Percentiles rank a stretch among this genome's conserved stretches.
These are phyloP conservation scores for Amanita inopinata DNA, from an alignment of 768 basidiomycete species.

Conservation along the genomic window DNA sequence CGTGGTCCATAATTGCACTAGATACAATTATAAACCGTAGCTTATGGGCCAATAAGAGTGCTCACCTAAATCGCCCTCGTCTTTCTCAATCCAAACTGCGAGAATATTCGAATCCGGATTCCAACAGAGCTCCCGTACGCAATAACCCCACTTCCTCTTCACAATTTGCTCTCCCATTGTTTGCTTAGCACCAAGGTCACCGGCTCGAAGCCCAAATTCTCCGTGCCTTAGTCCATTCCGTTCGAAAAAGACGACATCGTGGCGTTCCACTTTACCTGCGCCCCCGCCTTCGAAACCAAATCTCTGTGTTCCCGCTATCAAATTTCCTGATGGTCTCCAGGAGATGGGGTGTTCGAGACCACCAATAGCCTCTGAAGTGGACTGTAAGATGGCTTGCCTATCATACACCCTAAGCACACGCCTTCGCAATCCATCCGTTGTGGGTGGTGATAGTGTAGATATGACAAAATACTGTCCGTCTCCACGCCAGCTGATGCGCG, in stretches of 20 bases:
- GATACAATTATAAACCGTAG: slow-evolving; percentile 9
- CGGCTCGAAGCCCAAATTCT: slow-evolving; percentile 59
- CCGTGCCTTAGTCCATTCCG: slow-evolving; percentile 89
- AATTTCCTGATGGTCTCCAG: slow-evolving; percentile 85
- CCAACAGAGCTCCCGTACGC: slow-evolving; percentile 73
- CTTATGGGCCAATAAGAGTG: slow-evolving; percentile 8
- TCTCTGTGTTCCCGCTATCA: slow-evolving; percentile 75
- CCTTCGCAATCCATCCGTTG: slow-evolving; percentile 25
- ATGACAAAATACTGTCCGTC: slow-evolving; percentile 87
- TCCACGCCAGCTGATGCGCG: slow-evolving; percentile 87
- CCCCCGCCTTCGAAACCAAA: slow-evolving; percentile 73
- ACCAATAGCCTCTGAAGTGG: slow-evolving; percentile 75
- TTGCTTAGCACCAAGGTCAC: slow-evolving; percentile 23
- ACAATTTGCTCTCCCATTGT: slow-evolving; percentile 19
- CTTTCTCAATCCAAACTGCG: slow-evolving; percentile 72
- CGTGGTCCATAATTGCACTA: slow-evolving; percentile 91
- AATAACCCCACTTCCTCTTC: slow-evolving; percentile 51
- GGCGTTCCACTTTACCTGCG: slow-evolving; percentile 52
- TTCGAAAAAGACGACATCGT: slow-evolving; percentile 93
- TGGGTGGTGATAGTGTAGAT: slow-evolving; percentile 51
- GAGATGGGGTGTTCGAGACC: slow-evolving; percentile 73
- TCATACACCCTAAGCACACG: slow-evolving; percentile 69
- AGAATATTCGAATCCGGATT: slow-evolving; percentile 82
- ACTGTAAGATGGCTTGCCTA: slow-evolving; percentile 61
- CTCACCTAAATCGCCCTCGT: slow-evolving; percentile 63